A percentile compares a stretch with the other conserved stretches of the same genome.
These are phyloP conservation scores for Saccharomyces hybrid DNA, from an alignment of 1,139 yeast genomes.

Conservation along the genomic window DNA sequence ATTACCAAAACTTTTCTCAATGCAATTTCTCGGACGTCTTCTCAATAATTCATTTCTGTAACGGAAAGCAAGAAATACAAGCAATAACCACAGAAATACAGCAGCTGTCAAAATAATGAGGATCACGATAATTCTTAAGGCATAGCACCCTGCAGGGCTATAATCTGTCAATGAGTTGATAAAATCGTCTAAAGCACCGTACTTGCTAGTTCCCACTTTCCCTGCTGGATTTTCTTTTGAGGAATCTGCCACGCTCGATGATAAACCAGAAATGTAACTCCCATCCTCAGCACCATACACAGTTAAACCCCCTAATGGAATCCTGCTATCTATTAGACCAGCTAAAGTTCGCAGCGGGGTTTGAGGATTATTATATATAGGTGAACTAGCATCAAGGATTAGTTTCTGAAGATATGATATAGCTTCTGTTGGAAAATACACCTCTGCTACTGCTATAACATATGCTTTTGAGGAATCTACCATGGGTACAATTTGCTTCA, in stretches of 20 bases:
- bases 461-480: slow-evolving; percentile 42
- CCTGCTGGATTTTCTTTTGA: neutral
- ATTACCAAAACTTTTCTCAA: neutral
- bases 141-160: neutral
- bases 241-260: neutral
- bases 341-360: slow-evolving; percentile 44
- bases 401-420: slow-evolving; percentile 40
- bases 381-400: slow-evolving; percentile 39
- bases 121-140: neutral
- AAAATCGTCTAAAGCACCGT: neutral
- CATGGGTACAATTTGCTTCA: slow-evolving; percentile 51
- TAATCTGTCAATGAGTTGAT: neutral
- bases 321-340: slow-evolving; percentile 49
- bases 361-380: slow-evolving; percentile 45
- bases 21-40: neutral
- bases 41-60: neutral
- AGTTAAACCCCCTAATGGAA: slow-evolving; percentile 48
- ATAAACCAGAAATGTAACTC: neutral
- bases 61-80: neutral
- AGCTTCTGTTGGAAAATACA: slow-evolving; percentile 49
- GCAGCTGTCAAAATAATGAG: neutral
- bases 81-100: neutral
- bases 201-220: neutral
- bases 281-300: slow-evolving; percentile 1
- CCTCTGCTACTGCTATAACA: slow-evolving; percentile 69